Conservation (phyloP, 176 grass and related monocot genomes). For the Ensete ventricosum region DNA sequence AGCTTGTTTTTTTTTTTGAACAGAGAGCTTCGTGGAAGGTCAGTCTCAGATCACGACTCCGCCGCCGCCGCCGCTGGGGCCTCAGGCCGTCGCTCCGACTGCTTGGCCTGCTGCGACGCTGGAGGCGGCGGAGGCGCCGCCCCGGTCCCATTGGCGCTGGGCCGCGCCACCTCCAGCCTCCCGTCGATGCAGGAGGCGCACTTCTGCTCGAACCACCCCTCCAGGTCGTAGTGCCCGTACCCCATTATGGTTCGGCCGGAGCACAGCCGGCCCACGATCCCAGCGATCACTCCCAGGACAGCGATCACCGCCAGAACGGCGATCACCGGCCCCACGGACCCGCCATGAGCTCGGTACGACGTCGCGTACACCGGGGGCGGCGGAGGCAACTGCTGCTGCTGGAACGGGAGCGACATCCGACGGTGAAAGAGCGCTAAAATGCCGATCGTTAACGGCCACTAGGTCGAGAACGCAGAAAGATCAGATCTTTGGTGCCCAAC, state of each 20-base stretch:
- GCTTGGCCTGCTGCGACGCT: neutral
- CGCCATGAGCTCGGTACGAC: neutral
- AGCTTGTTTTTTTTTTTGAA: neutral
- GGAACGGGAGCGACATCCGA: constrained; percentile 38
- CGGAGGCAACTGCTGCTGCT: constrained; percentile 17
- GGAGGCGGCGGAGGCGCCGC: neutral
- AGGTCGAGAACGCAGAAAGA: neutral
- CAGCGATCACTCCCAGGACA: constrained; percentile 3
- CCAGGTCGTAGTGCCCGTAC: constrained; percentile 33
- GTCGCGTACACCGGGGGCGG: constrained; percentile 12
- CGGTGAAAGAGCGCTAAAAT: neutral
- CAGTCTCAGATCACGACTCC: neutral
- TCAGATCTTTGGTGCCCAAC: neutral
- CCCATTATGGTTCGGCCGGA: constrained; percentile 30
- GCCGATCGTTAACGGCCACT: neutral
- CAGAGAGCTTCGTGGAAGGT: too few species aligned
- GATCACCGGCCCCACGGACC: constrained; percentile 36
- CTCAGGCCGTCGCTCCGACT: neutral
- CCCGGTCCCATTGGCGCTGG: neutral
- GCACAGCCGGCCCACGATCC: constrained; percentile 52
- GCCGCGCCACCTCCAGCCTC: neutral
- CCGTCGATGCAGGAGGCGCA: constrained; percentile 53
- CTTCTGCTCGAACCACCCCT: constrained; percentile 55
- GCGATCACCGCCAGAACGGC: constrained; percentile 20
- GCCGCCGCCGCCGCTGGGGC: neutral